Base-by-base conservation (phyloP, 169 alveolate genomes). In the Blepharisma undulans region DNA sequence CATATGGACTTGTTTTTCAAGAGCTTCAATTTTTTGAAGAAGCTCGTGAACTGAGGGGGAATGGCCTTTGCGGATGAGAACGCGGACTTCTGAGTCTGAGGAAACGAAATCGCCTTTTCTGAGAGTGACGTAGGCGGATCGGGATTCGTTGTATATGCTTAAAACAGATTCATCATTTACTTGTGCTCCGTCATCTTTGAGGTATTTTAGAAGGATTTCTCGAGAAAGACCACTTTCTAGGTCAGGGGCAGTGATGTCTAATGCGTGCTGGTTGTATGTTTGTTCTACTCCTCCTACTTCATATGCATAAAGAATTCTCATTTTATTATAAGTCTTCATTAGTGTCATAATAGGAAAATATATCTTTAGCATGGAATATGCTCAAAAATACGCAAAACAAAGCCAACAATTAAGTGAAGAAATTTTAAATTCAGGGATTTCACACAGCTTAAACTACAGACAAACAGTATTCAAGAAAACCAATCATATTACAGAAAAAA, bases 281-380 rank as follows among this genome's bases (percentile, higher is more conserved):
- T 82, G 72, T 78, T 48, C 89, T 21, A 82, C 89, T 34, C 89
- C 89, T 34, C 89, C 89, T 21, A 82, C 27, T 82, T 82, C 89
- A 22, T 36, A 59, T 21, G 74, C 22, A n/a, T 25, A 22, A 21
- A 82, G 22, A 21, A 82, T 30, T 48, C 36, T 34, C 89, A 82
- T 82, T 82, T 82, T 36, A 79, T 79, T 79, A 98, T 78, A 99
- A 97, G 78, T 98, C 95, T 30, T 99, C 99, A 91, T 95, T 95
- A 86, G 88, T 84, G 66, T 72, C 59, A 91, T 96, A 97, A 10
- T 48, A 48, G 66, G 66, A 48, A 48, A 48, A 48, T 48, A 48
- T 48, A n/a, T n/a, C 66, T 48, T 48, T 48, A 48, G 66, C 60
- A 48, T 48, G 66, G 66, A 48, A 48, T 48, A 48, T 48, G 66